A percentile compares a stretch with the other conserved stretches of the same genome.
These are phyloP conservation scores for Juncus effusus DNA, from an alignment of 176 grass and related monocot genomes.

Conservation along the genomic window DNA sequence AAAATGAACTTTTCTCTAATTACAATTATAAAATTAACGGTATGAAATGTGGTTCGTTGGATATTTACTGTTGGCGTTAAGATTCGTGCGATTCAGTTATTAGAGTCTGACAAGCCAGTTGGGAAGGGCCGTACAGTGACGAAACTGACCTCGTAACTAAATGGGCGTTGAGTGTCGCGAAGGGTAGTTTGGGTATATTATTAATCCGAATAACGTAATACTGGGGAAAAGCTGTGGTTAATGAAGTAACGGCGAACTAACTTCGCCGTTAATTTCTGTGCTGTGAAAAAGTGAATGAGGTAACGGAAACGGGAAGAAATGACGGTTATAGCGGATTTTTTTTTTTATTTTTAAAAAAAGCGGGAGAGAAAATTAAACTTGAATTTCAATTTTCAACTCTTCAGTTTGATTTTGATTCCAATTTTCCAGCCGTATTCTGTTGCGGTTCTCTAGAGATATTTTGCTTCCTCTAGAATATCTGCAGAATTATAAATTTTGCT, in stretches of 20 bases:
- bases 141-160: constrained; percentile 17
- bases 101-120: constrained; percentile 22
- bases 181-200: constrained; percentile 19
- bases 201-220: constrained; percentile 19
- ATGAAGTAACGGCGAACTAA: constrained; percentile 23
- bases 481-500: not conserved
- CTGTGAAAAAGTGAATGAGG: constrained; percentile 15
- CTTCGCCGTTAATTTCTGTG: constrained; percentile 26
- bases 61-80: not conserved
- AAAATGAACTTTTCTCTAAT: too few species aligned
- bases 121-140: constrained; percentile 9
- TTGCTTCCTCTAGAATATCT: not conserved
- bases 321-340: not conserved
- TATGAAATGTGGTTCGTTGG: not conserved
- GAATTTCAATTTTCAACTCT: constrained; percentile 20
- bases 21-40: too few species aligned
- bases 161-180: not conserved
- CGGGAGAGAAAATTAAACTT: not conserved
- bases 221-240: constrained; percentile 9
- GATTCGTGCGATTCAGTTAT: constrained; percentile 16
- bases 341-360: not conserved
- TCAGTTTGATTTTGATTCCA: constrained; percentile 30
- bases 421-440: constrained; percentile 37
- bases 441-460: not conserved
- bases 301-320: constrained; percentile 22